phyloP scores from a whole-genome alignment of 371 early-diverging fungal genomes.

The Mortierella polycephala region DNA sequence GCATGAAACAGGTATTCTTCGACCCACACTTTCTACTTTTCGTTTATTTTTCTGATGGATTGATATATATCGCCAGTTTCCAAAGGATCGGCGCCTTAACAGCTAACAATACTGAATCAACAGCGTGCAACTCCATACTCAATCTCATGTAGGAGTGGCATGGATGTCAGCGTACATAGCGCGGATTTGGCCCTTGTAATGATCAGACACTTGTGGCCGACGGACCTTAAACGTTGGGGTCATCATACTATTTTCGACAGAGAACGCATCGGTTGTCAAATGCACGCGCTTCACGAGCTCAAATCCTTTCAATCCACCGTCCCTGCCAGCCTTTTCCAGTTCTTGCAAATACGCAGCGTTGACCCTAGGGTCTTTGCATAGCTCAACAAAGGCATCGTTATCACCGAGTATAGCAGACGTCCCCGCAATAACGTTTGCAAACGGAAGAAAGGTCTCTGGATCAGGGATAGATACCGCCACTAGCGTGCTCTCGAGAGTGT shows the following conservation, averaged over 20 bases:
- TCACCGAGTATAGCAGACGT: slow-evolving; percentile 37
- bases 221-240: slow-evolving; percentile 80
- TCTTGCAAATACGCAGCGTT: slow-evolving; percentile 14
- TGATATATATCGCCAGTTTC: too few species aligned
- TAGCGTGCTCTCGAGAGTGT: slow-evolving; percentile 80
- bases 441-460: slow-evolving; percentile 60
- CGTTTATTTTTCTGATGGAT: too few species aligned
- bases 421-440: slow-evolving; percentile 48
- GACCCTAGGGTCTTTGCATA: slow-evolving; percentile 68
- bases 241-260: slow-evolving; percentile 64
- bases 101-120: too few species aligned
- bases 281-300: slow-evolving; percentile 62
- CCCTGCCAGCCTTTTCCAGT: slow-evolving; percentile 27
- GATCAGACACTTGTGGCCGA: slow-evolving; percentile 65
- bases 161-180: too few species aligned
- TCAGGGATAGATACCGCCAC: slow-evolving; percentile 90
- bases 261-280: slow-evolving; percentile 60
- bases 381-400: slow-evolving; percentile 42
- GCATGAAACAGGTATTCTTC: too few species aligned
- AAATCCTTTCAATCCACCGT: slow-evolving; percentile 52
- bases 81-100: too few species aligned
- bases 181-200: too few species aligned
- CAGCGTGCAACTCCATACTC: too few species aligned
- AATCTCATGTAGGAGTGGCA: too few species aligned
- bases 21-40: too few species aligned